Conservation (phyloP, 2,329 filamentous ascomycete genomes). For the Parasarocladium wereldwijsianum region DNA sequence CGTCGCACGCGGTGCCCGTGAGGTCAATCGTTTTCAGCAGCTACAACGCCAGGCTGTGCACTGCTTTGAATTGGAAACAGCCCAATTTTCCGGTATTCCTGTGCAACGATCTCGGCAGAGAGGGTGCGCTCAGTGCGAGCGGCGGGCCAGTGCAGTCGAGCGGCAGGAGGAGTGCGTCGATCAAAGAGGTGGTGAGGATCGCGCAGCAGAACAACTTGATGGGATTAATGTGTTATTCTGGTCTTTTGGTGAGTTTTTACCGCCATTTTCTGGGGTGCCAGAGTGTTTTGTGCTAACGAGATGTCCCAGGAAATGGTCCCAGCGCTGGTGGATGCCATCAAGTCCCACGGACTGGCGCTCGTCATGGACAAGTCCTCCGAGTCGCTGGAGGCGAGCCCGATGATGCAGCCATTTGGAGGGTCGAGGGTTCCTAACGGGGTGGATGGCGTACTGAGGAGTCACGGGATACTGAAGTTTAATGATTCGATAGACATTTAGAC, state of each 20-base stretch:
- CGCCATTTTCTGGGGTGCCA: not conserved
- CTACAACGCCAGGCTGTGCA: constrained; percentile 81
- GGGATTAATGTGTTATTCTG: constrained; percentile 83
- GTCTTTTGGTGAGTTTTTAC: constrained; percentile 54
- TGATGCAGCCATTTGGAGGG: constrained; percentile 37
- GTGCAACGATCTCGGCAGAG: constrained; percentile 76
- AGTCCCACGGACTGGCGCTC: constrained; percentile 81
- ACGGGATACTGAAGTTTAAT: constrained; percentile 84
- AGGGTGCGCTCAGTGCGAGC: constrained; percentile 25
- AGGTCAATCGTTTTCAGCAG: constrained; percentile 88
- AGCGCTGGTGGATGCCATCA: constrained; percentile 82
- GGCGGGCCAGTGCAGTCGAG: constrained; percentile 32
- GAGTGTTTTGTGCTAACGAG: constrained; percentile 1
- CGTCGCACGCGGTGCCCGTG: constrained; percentile 56
- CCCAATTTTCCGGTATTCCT: constrained; percentile 94
- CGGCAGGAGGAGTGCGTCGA: constrained; percentile 63
- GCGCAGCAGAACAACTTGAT: constrained; percentile 96
- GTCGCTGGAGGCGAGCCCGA: constrained; percentile 20
- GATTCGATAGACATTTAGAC: constrained; percentile 66
- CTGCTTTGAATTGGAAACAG: constrained; percentile 96
- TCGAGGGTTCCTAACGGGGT: constrained; percentile 60
- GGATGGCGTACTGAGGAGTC: constrained; percentile 72
- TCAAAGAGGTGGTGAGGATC: constrained; percentile 89
- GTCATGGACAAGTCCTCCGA: constrained; percentile 74
- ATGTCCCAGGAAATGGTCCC: constrained; percentile 72